phyloP scores from a whole-genome alignment of 768 basidiomycete genomes.

The Leccinellum luteum region DNA sequence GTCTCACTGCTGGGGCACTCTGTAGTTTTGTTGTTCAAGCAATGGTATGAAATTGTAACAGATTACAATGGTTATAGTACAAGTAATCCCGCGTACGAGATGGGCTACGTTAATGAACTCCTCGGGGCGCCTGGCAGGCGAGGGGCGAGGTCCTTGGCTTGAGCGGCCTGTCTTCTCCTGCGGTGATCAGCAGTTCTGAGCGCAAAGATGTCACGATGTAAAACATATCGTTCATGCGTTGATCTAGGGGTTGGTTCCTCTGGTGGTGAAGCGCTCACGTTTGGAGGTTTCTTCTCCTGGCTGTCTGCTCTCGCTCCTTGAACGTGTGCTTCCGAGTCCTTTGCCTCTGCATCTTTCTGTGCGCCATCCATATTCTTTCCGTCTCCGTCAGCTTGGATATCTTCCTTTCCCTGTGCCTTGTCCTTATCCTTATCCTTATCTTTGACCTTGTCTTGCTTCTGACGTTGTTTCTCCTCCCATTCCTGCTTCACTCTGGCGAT shows the following conservation, averaged over 20 bases:
- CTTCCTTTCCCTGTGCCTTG: slow-evolving; percentile 47
- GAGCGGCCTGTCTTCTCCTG: slow-evolving; percentile 60
- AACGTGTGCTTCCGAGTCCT: slow-evolving; percentile 34
- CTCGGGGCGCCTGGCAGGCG: slow-evolving; percentile 63
- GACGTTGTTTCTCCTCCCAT: slow-evolving; percentile 73
- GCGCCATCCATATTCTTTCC: slow-evolving; percentile 17
- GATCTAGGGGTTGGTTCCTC: slow-evolving; percentile 37
- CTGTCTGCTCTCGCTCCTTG: slow-evolving; percentile 30
- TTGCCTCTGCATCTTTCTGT: slow-evolving; percentile 32
- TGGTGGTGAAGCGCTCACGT: slow-evolving; percentile 31
- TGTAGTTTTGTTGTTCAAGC: slow-evolving; percentile 78
- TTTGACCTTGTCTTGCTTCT: too few species aligned
- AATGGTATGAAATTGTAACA: slow-evolving; percentile 45
- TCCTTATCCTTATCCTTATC: slow-evolving; percentile 58
- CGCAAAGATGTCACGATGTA: slow-evolving; percentile 83
- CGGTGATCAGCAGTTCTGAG: slow-evolving; percentile 79
- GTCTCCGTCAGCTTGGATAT: slow-evolving; percentile 32
- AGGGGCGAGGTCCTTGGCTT: slow-evolving; percentile 68
- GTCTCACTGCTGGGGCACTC: slow-evolving; percentile 72
- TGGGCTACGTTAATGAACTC: neutral
- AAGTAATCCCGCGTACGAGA: neutral
- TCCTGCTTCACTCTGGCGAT: slow-evolving; percentile 75
- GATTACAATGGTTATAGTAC: neutral
- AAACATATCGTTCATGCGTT: slow-evolving; percentile 68
- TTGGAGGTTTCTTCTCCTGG: slow-evolving; percentile 19